A percentile compares a stretch with the other conserved stretches of the same genome.
Evolutionary conservation across 257 asterid genomes (phyloP).

Genomic region (Phtheirospermum japonicum): DNA sequence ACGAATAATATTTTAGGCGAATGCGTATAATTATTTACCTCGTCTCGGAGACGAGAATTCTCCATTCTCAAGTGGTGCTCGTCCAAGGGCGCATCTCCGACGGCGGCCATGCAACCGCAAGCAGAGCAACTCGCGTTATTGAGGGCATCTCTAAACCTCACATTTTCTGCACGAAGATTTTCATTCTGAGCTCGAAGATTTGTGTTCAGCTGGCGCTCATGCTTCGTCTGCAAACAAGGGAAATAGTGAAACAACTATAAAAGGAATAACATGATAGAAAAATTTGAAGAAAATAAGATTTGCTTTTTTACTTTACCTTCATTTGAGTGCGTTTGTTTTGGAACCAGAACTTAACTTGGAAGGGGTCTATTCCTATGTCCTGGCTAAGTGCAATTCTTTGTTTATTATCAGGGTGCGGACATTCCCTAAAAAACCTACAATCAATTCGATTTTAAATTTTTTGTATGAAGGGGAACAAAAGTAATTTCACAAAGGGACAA

Average conservation of each 20-base stretch:
- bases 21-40: slow-evolving; percentile 31
- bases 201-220: slow-evolving; percentile 22
- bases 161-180: slow-evolving; percentile 32
- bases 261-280: not conserved
- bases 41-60: slow-evolving; percentile 41
- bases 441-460: not conserved
- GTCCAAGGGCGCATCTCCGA: slow-evolving; percentile 38
- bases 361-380: slow-evolving; percentile 31
- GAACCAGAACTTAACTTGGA: slow-evolving; percentile 45
- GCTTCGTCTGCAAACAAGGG: slow-evolving; percentile 19
- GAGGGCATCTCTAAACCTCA: slow-evolving; percentile 36
- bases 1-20: not conserved
- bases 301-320: no score
- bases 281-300: no score
- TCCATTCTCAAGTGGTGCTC: slow-evolving; percentile 46
- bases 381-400: slow-evolving; percentile 25
- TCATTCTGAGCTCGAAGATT: slow-evolving; percentile 27
- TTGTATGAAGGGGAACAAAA: no score
- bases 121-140: slow-evolving; percentile 37
- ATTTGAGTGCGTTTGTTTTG: slow-evolving; percentile 39
- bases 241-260: not conserved
- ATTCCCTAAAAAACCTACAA: slow-evolving; percentile 28
- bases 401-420: slow-evolving; percentile 33
- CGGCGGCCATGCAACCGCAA: slow-evolving; percentile 47
- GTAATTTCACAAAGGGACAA: no score